Evolutionary conservation across 768 basidiomycete genomes (phyloP).

Genomic region (Boletus reticuloceps): DNA sequence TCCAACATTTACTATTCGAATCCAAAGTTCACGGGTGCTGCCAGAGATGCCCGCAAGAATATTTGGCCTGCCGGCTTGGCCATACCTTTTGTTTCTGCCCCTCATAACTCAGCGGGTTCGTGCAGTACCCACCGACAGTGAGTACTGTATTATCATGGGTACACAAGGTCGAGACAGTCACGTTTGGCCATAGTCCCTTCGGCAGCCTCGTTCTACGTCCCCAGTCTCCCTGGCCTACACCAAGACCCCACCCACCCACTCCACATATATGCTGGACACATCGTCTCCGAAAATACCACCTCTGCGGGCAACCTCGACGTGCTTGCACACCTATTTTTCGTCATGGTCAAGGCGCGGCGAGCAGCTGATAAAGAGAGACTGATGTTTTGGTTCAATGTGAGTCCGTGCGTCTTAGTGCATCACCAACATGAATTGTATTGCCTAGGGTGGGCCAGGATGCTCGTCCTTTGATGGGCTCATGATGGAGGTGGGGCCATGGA

Average conservation of each 20-base stretch:
- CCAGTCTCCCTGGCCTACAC: conserved; percentile 70
- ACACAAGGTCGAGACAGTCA: background rate
- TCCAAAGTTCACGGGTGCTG: background rate
- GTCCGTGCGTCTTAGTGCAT: conserved; percentile 20
- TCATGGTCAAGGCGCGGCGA: conserved; percentile 84
- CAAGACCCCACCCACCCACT: conserved; percentile 69
- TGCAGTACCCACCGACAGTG: conserved; percentile 43
- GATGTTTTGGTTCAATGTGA: conserved; percentile 96
- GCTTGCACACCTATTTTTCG: conserved; percentile 82
- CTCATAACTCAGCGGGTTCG: conserved; percentile 4
- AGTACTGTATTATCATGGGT: conserved; percentile 2
- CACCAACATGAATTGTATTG: background rate
- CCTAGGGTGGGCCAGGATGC: conserved; percentile 92
- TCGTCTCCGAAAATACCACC: conserved; percentile 65
- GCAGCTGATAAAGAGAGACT: conserved; percentile 87
- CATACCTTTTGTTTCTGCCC: conserved; percentile 15
- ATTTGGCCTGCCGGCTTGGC: conserved; percentile 9
- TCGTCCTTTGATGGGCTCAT: conserved; percentile 96
- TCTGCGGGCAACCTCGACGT: conserved; percentile 54
- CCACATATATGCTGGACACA: conserved; percentile 82
- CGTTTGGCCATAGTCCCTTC: conserved; percentile 52
- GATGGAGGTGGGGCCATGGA: conserved; percentile 98
- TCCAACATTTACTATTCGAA: background rate
- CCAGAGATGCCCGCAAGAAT: conserved; percentile 5
- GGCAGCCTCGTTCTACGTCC: conserved; percentile 83